phyloP scores from a whole-genome alignment of 306 rosid genomes.

The Canavalia ensiformis region DNA sequence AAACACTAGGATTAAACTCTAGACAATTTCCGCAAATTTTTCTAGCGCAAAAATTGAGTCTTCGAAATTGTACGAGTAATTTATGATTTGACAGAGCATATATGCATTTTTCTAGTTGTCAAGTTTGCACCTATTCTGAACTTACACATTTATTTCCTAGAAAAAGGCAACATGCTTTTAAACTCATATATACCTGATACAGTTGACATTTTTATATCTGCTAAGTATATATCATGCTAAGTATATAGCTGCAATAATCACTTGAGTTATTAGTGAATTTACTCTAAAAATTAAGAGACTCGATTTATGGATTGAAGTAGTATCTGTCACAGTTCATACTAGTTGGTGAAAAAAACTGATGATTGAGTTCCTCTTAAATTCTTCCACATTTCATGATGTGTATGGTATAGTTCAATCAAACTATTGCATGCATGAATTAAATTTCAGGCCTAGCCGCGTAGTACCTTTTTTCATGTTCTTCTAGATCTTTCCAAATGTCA shows the following conservation, averaged over 20 bases:
- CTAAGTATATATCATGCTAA: not conserved
- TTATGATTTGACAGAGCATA: slow-evolving; percentile 1
- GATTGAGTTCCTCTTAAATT: slow-evolving; percentile 27
- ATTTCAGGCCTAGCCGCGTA: not conserved
- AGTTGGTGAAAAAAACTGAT: not conserved
- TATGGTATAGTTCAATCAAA: not conserved
- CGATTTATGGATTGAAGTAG: not conserved
- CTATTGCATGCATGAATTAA: slow-evolving; percentile 28
- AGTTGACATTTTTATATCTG: slow-evolving; percentile 8
- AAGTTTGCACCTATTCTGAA: not conserved
- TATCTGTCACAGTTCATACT: not conserved
- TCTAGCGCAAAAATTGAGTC: not conserved
- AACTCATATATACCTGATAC: not conserved
- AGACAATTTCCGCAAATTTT: not conserved
- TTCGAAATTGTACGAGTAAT: not conserved
- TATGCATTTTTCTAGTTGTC: slow-evolving; percentile 13
- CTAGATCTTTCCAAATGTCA: not conserved
- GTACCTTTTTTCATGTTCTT: not conserved
- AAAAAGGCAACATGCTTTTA: not conserved
- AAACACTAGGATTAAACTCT: not conserved
- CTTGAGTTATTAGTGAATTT: not conserved
- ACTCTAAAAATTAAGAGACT: not conserved
- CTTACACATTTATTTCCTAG: not conserved
- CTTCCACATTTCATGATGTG: slow-evolving; percentile 13
- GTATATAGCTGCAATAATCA: not conserved